Conservation (phyloP, 495 filamentous ascomycete species). For the Immersiella caudata region DNA sequence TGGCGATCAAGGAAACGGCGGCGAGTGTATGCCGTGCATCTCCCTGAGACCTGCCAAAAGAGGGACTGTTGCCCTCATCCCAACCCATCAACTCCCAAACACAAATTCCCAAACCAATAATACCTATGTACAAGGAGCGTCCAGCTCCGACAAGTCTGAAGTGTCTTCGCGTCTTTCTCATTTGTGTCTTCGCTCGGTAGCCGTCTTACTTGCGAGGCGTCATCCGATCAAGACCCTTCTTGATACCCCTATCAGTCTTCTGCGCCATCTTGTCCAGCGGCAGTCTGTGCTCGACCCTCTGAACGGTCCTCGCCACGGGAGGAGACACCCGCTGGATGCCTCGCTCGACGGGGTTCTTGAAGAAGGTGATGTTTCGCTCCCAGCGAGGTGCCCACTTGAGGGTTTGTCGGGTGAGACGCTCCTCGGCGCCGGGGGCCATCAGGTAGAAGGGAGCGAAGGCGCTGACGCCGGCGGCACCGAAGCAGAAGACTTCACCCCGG, state of each 20-base stretch:
- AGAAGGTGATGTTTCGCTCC: conserved; percentile 53
- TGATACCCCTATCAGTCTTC: conserved; percentile 45
- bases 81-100: background rate
- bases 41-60: conserved; percentile 5
- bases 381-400: conserved; percentile 53
- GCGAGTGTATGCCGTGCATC: background rate
- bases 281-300: conserved; percentile 43
- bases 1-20: conserved; percentile 3
- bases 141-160: background rate
- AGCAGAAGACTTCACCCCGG: conserved; percentile 44
- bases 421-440: conserved; percentile 49
- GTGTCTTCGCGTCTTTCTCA: conserved; percentile 8
- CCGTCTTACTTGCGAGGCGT: background rate
- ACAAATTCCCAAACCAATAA: background rate
- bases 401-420: conserved; percentile 47
- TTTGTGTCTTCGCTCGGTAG: background rate
- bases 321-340: conserved; percentile 47
- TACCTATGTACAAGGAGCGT: background rate
- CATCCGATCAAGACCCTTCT: conserved; percentile 41
- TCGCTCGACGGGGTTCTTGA: conserved; percentile 46
- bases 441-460: conserved; percentile 54
- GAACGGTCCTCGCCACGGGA: conserved; percentile 43
- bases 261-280: conserved; percentile 51
- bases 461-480: conserved; percentile 46
- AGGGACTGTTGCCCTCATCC: background rate